Conservation (phyloP, 2,329 filamentous ascomycete species). For the Epichloe bromicola region DNA sequence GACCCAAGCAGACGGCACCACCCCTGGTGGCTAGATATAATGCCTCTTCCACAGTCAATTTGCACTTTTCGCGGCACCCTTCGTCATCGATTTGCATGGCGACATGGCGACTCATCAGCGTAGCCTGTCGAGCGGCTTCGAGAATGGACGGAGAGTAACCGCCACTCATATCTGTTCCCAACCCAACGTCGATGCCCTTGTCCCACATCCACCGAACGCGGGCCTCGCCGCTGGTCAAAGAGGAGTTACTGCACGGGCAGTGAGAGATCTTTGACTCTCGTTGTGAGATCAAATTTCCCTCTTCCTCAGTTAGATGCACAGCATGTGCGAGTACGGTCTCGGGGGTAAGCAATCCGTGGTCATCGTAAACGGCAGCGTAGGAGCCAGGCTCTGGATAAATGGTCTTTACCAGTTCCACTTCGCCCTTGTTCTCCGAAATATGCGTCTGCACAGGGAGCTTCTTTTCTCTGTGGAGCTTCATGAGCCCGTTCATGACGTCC, state of each 20-base stretch:
- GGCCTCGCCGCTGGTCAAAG: constrained; percentile 67
- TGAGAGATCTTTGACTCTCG: constrained; percentile 60
- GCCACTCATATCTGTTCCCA: constrained; percentile 85
- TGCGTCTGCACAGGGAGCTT: constrained; percentile 73
- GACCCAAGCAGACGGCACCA: constrained; percentile 67
- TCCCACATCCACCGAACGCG: constrained; percentile 63
- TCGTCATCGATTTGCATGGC: constrained; percentile 35
- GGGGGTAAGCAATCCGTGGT: constrained; percentile 51
- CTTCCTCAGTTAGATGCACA: constrained; percentile 57
- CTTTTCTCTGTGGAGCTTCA: constrained; percentile 47
- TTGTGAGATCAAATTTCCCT: constrained; percentile 49
- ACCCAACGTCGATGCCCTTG: constrained; percentile 61
- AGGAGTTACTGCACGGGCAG: constrained; percentile 77
- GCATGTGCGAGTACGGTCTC: constrained; percentile 78
- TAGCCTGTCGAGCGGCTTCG: constrained; percentile 70
- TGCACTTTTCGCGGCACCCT: constrained; percentile 35
- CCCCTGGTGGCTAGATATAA: constrained; percentile 80
- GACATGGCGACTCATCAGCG: constrained; percentile 62
- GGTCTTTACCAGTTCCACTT: constrained; percentile 56
- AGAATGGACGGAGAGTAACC: constrained; percentile 75
- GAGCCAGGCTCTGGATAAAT: constrained; percentile 51
- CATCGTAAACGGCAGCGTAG: constrained; percentile 74
- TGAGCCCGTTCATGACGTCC: constrained; percentile 50
- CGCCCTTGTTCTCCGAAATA: constrained; percentile 68
- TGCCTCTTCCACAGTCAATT: constrained; percentile 74